Evolutionary conservation across 345 rosid species (phyloP).

Genomic region (Aquilaria malaccensis): DNA sequence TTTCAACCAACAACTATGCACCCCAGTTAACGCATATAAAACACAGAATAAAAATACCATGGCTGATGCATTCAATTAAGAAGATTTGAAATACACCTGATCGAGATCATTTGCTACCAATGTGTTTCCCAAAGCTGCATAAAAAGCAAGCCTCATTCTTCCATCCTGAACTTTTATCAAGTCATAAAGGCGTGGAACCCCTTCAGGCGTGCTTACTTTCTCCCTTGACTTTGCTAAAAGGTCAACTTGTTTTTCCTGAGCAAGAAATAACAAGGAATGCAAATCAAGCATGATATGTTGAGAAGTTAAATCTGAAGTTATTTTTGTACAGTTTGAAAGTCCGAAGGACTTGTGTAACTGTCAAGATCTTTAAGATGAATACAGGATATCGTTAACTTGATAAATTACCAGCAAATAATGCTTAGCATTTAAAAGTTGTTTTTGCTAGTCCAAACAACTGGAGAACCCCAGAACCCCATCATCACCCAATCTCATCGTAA

Average conservation of each 20-base stretch:
- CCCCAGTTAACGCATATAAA: too few species aligned
- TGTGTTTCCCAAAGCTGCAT: conserved; percentile 77
- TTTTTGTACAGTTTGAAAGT: too few species aligned
- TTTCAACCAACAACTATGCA: too few species aligned
- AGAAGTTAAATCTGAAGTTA: not conserved
- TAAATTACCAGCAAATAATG: too few species aligned
- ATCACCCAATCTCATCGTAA: too few species aligned
- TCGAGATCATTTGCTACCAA: conserved; percentile 85
- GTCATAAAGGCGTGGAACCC: conserved; percentile 91
- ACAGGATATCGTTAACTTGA: too few species aligned
- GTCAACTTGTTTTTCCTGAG: conserved; percentile 78
- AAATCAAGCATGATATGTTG: not conserved
- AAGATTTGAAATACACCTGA: conserved; percentile 44
- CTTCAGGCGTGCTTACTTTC: conserved; percentile 73
- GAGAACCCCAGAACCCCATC: too few species aligned
- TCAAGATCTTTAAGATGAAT: too few species aligned
- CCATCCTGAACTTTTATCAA: conserved; percentile 79
- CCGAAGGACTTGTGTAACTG: too few species aligned
- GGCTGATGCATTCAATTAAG: conserved; percentile 1
- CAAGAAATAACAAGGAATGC: conserved; percentile 16
- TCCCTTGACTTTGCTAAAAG: conserved; percentile 54
- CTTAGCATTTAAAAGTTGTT: too few species aligned
- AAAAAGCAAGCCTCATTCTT: conserved; percentile 91
- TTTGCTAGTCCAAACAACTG: too few species aligned
- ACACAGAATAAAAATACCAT: too few species aligned